Evolutionary conservation across 768 basidiomycete species (phyloP), one percentile per base, ranked within the genome.

Genomic region (Tricholoma flavovirens): DNA sequence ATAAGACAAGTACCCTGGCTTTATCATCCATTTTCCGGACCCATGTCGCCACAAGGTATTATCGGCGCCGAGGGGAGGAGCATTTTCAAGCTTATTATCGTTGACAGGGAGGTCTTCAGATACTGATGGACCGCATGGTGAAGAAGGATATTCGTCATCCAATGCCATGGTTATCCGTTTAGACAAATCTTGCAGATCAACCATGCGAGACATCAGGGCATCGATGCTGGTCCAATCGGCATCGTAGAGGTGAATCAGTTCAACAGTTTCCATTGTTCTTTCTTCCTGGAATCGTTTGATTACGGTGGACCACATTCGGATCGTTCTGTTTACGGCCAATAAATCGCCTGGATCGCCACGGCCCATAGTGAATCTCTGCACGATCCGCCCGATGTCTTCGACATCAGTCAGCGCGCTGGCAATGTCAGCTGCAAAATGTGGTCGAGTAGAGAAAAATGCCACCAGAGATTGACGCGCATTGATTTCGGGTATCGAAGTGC

Each of bases 381-480:
- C 80, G 45, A 91, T 81, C 11, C 93, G 87, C 11, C 80, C 78
- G 3, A 80, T 77, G 65, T 95, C 93, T 62, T 87, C 89, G 1
- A 82, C 70, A 46, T 80, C 74, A 22, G 74, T 74, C 48, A 95
- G 68, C 21, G 76, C 65, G 43, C 75, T 77, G 14, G 76, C 66
- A 15, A 93, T 70, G 62, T 92, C 90, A 33, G 78, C 74, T 40
- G 83, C 81, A 40, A 92, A 77, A 64, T 86, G 81, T 30, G 81
- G 78, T 29, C 84, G 73, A 9, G 73, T 61, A 61, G 78, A 71
- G 64, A 94, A 87, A 62, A 87, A 83, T 3, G 85, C 78, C 21
- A 94, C 90, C 5, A 93, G 69, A n/a, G 82, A 80, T 64, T 93
- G 92, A 5, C 87, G 84, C 10, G 82, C 73, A 61, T 81, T 79